These are phyloP conservation scores for Petunia axillaris DNA, from an alignment of 257 asterid genomes.

Conservation along the genomic window DNA sequence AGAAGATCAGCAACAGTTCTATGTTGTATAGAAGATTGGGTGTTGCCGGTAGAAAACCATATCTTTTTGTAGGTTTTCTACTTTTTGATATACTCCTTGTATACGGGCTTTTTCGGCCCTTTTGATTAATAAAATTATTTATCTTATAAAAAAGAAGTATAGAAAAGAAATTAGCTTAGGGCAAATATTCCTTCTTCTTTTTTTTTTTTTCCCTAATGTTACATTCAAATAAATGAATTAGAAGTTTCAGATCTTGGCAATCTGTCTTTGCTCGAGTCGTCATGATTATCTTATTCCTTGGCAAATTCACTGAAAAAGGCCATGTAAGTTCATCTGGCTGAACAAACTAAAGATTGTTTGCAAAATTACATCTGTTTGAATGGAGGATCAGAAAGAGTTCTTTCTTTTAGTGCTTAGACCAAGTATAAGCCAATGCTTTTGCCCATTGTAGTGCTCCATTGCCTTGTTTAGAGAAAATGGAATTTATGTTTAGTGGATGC, in stretches of 20 bases:
- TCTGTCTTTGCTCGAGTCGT: background rate
- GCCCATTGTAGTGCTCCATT: background rate
- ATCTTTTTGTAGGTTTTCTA: too few relatives aligned
- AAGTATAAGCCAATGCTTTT: slow-evolving; percentile 1
- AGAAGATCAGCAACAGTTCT: too few relatives aligned
- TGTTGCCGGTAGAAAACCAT: too few relatives aligned
- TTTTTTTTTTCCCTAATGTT: background rate
- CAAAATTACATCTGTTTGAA: slow-evolving; percentile 41
- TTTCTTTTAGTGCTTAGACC: background rate
- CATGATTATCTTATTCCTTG: background rate
- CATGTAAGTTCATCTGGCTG: slow-evolving; percentile 86
- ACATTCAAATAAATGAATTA: background rate
- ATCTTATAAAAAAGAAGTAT: background rate
- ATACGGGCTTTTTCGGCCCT: too few relatives aligned
- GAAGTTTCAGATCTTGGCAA: background rate
- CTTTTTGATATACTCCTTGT: too few relatives aligned
- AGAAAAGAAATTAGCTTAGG: background rate
- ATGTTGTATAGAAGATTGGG: too few relatives aligned
- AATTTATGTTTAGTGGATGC: background rate
- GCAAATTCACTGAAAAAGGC: slow-evolving; percentile 85
- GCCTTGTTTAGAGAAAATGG: background rate
- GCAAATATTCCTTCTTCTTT: background rate
- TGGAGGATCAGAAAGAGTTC: slow-evolving; percentile 49
- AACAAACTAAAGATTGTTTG: slow-evolving; percentile 48
- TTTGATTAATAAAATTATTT: too few relatives aligned